These are phyloP conservation scores for Domatiomyces globalis DNA, from an alignment of 2,329 filamentous ascomycete genomes.

Conservation along the genomic window DNA sequence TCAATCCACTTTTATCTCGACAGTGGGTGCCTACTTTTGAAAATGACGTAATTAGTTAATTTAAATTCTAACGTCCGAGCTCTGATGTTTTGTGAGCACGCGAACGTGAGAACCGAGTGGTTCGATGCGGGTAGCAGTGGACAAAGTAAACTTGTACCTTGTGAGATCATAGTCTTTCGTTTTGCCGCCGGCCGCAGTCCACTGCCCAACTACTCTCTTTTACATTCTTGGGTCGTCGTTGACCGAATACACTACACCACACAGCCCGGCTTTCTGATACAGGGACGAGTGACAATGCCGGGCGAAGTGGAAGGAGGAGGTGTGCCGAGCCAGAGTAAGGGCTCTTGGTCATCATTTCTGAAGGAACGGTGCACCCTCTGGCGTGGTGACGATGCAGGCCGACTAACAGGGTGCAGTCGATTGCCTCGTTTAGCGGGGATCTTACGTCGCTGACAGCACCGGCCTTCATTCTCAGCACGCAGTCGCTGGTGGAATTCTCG, in stretches of 20 bases:
- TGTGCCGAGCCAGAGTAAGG: slow-evolving; percentile 30
- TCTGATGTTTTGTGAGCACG: neutral
- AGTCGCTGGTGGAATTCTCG: slow-evolving; percentile 51
- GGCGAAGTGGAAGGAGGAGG: slow-evolving; percentile 28
- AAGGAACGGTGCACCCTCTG: slow-evolving; percentile 22
- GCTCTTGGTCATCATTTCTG: slow-evolving; percentile 33
- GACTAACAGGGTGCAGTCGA: slow-evolving; percentile 35
- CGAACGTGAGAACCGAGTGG: neutral
- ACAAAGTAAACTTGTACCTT: no score
- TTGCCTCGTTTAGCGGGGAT: slow-evolving; percentile 72
- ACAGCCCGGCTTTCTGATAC: no score
- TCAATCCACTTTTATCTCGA: no score
- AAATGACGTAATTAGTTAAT: neutral
- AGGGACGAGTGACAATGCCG: slow-evolving; percentile 11
- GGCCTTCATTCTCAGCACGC: slow-evolving; percentile 67
- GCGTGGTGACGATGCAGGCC: neutral
- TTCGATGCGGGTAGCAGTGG: no score
- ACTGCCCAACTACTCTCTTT: no score
- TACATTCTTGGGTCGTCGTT: no score
- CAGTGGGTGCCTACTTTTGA: no score
- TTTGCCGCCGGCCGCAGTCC: no score
- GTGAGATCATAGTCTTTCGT: no score
- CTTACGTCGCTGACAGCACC: slow-evolving; percentile 67
- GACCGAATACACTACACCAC: no score
- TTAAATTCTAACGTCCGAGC: neutral